Evolutionary conservation across 169 alveolate genomes (phyloP).

Genomic region (Neospora caninum): DNA sequence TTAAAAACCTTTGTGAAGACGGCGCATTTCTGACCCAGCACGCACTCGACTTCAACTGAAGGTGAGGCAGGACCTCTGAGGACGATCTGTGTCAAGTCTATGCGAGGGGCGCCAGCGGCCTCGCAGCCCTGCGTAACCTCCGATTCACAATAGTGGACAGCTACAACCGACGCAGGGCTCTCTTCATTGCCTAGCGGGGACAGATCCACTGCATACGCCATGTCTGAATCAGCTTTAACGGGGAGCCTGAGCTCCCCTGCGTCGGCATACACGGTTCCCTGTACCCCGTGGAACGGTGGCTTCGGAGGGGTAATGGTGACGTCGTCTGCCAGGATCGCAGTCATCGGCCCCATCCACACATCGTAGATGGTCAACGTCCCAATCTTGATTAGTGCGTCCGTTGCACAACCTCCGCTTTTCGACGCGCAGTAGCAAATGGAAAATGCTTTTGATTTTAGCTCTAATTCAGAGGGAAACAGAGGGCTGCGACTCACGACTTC

Average conservation of each 20-base stretch:
- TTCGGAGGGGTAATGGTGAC: not conserved
- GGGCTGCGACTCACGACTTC: conserved; percentile 21
- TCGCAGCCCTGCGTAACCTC: not conserved
- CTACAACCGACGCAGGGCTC: not conserved
- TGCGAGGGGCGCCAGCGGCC: not conserved
- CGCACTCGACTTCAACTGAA: not conserved
- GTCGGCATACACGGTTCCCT: not conserved
- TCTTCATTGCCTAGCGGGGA: not conserved
- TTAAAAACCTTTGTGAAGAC: not conserved
- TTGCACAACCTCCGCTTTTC: conserved; percentile 37
- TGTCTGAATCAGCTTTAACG: not conserved
- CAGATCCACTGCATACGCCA: not conserved
- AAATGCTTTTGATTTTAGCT: not conserved
- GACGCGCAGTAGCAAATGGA: conserved; percentile 56
- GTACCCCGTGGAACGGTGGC: not conserved
- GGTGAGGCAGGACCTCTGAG: not conserved
- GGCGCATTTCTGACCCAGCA: not conserved
- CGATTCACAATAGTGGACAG: not conserved
- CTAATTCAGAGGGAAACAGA: not conserved
- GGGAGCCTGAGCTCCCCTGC: not conserved
- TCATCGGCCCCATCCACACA: not conserved
- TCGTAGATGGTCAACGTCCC: conserved; percentile 44
- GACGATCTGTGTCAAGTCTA: not conserved
- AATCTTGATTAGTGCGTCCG: conserved; percentile 39
- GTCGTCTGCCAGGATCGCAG: not conserved